These are phyloP conservation scores for Lathyrus sativus DNA, from an alignment of 306 rosid genomes.

Conservation along the genomic window DNA sequence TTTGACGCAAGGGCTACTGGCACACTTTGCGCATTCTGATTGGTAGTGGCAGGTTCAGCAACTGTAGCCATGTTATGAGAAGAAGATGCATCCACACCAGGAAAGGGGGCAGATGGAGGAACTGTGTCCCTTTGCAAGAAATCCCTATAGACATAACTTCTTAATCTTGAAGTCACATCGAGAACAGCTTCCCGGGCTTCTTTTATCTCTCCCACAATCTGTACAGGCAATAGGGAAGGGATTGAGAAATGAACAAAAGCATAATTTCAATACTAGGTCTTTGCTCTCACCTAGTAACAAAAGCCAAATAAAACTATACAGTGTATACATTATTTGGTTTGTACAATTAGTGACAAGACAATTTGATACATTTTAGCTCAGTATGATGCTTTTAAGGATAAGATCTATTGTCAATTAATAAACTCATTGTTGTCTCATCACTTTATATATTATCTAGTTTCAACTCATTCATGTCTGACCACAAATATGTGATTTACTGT, in stretches of 20 bases:
- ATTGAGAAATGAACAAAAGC: slow-evolving; percentile 37
- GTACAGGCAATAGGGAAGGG: slow-evolving; percentile 35
- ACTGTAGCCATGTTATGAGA: slow-evolving; percentile 47
- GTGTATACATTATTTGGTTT: slow-evolving; percentile 6
- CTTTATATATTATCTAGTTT: too few relatives aligned
- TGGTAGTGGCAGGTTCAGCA: slow-evolving; percentile 52
- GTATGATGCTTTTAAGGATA: slow-evolving; percentile 35
- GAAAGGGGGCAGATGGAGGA: slow-evolving; percentile 50
- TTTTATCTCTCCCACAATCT: slow-evolving; percentile 94
- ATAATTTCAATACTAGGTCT: slow-evolving; percentile 29
- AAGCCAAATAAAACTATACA: slow-evolving; percentile 25
- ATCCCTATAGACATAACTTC: slow-evolving; percentile 78
- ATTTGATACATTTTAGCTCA: slow-evolving; percentile 1
- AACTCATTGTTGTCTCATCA: too few relatives aligned
- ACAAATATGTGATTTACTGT: too few relatives aligned
- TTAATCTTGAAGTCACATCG: slow-evolving; percentile 87
- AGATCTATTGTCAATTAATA: not conserved
- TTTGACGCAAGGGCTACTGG: slow-evolving; percentile 53
- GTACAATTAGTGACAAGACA: slow-evolving; percentile 17
- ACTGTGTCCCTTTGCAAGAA: slow-evolving; percentile 64
- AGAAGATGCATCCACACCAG: slow-evolving; percentile 59
- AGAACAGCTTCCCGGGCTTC: slow-evolving; percentile 91
- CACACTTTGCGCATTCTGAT: slow-evolving; percentile 59
- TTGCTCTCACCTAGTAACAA: slow-evolving; percentile 22
- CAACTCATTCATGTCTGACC: too few relatives aligned